These are phyloP conservation scores for Salvia miltiorrhiza DNA, from an alignment of 257 asterid species.

Conservation along the genomic window DNA sequence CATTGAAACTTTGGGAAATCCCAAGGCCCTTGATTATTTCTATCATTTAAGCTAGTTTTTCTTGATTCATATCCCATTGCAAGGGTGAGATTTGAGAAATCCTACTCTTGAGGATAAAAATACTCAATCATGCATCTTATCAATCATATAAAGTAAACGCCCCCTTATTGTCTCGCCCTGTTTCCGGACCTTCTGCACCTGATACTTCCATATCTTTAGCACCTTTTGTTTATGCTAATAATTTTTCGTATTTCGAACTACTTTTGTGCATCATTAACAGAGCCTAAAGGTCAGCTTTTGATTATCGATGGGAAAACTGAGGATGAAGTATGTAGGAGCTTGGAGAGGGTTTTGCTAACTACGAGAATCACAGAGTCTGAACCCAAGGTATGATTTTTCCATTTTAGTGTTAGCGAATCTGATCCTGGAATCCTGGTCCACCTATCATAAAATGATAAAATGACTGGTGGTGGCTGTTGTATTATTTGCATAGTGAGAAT, in stretches of 20 bases:
- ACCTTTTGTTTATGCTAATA: background rate
- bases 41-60: no score
- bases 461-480: background rate
- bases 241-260: slow-evolving; percentile 18
- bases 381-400: slow-evolving; percentile 59
- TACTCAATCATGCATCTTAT: no score
- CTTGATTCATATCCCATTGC: no score
- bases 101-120: no score
- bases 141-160: no score
- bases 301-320: slow-evolving; percentile 85
- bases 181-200: background rate
- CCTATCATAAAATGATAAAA: background rate
- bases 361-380: slow-evolving; percentile 87
- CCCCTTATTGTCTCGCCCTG: background rate
- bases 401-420: no score
- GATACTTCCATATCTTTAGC: slow-evolving; percentile 3
- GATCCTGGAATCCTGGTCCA: background rate
- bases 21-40: no score
- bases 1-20: no score
- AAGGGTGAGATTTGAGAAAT: no score
- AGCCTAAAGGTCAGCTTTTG: slow-evolving; percentile 98
- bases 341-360: slow-evolving; percentile 96
- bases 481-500: background rate
- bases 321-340: slow-evolving; percentile 86
- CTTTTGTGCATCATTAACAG: slow-evolving; percentile 46